Evolutionary conservation across 2,329 filamentous ascomycete genomes (phyloP).

Genomic region (Metarhizium album): DNA sequence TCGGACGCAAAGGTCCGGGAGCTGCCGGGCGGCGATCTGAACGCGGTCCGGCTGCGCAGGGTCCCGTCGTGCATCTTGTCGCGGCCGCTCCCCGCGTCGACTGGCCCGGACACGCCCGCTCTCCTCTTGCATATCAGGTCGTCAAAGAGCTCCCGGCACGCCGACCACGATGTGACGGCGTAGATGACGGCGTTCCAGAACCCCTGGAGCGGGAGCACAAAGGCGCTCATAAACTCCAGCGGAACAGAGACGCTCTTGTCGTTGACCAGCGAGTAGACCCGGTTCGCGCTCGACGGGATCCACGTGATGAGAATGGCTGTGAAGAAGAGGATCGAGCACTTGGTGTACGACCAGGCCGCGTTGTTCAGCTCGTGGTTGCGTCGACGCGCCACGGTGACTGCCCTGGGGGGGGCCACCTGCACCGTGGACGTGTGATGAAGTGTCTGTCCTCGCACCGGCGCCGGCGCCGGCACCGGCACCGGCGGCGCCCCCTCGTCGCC

Average conservation of each 20-base stretch:
- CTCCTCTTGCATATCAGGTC: conserved; percentile 23
- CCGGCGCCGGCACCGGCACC: too few relatives aligned
- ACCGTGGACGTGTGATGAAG: conserved; percentile 8
- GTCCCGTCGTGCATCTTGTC: neutral
- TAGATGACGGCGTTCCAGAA: conserved; percentile 82
- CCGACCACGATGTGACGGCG: conserved; percentile 54
- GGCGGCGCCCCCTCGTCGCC: conserved; percentile 18
- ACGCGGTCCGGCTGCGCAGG: conserved; percentile 11
- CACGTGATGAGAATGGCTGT: conserved; percentile 61
- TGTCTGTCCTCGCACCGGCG: conserved; percentile 18
- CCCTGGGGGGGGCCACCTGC: conserved; percentile 11
- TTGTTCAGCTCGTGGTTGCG: conserved; percentile 44
- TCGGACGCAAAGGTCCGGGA: conserved; percentile 34
- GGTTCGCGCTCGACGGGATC: conserved; percentile 69
- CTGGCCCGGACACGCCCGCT: conserved; percentile 24
- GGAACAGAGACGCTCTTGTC: conserved; percentile 39
- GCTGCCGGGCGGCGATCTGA: conserved; percentile 20
- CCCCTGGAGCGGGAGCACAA: conserved; percentile 71
- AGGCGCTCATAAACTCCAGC: conserved; percentile 59
- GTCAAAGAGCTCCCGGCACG: conserved; percentile 39
- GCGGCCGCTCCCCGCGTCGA: conserved; percentile 14
- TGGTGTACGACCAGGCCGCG: conserved; percentile 59
- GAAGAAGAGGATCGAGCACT: conserved; percentile 62
- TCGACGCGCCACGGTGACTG: conserved; percentile 20
- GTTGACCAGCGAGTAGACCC: conserved; percentile 59